These are phyloP conservation scores for Mucor ambiguus DNA, from an alignment of 371 early-diverging fungal genomes.

Conservation along the genomic window DNA sequence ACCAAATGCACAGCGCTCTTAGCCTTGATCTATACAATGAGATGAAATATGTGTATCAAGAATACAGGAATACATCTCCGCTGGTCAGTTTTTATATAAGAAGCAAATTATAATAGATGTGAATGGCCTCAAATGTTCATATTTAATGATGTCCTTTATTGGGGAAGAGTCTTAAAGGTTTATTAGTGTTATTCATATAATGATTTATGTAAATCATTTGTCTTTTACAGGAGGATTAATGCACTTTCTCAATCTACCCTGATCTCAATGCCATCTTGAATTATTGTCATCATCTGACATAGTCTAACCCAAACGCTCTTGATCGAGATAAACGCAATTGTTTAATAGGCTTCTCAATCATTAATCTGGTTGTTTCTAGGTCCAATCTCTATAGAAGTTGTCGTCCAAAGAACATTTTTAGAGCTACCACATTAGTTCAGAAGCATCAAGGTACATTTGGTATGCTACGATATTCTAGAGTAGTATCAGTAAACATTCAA, in stretches of 20 bases:
- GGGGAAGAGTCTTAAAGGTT: not conserved
- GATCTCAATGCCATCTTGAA: not conserved
- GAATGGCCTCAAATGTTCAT: not conserved
- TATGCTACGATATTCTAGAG: no score
- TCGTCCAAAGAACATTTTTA: no score
- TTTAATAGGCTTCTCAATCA: not conserved
- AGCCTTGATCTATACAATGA: not conserved
- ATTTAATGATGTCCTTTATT: slow-evolving; percentile 8
- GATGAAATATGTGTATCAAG: not conserved
- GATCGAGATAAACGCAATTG: not conserved
- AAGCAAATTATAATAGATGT: slow-evolving; percentile 7
- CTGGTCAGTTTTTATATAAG: slow-evolving; percentile 3
- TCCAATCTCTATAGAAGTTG: no score
- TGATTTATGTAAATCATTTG: not conserved
- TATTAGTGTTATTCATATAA: not conserved
- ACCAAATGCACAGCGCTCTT: not conserved
- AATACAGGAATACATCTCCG: slow-evolving; percentile 7
- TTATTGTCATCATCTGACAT: not conserved
- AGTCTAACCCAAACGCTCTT: not conserved
- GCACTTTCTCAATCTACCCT: not conserved
- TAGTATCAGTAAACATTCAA: no score
- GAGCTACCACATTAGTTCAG: no score
- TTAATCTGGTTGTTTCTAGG: not conserved
- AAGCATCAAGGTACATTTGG: no score
- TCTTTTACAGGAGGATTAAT: not conserved